Evolutionary conservation across 495 filamentous ascomycete species (phyloP), one percentile per base, ranked within the genome.

Genomic region (Sordaria brevicollis): DNA sequence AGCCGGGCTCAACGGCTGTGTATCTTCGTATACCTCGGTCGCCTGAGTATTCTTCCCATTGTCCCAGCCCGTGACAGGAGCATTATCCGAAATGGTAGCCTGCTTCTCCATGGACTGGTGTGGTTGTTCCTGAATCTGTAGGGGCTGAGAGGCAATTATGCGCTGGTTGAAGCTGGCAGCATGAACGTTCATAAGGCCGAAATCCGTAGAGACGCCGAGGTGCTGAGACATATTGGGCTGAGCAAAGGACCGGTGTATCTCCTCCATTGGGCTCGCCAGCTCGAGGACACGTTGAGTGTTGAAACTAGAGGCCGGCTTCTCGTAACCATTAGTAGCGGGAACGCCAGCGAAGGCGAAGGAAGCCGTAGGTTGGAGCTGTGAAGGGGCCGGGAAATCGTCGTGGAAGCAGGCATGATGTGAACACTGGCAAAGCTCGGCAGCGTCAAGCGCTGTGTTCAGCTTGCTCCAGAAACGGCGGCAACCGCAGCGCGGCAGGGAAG

Each of bases 351-450:
- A 35, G 35, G 70, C 57, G 17, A 66, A n/a, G 38, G 71, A 65
- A n/a, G 70, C 67, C 65, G 72, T 67, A 69, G 68, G 73, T 25
- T 69, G 67, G 68, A 74, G 39, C 36, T 76, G 77, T 38, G 68
- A 70, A 17, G 74, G 71, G 67, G 78, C 35, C 17, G 68, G 79
- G 68, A 77, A 43, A 70, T 83, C 79, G 72, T 89, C 86, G 74
- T 92, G 89, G 74, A 86, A 91, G 76, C 89, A 92, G 36, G 89
- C 89, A 82, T 92, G 89, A 76, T 92, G 89, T 15, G 85, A 86
- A 74, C 89, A 92, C 80, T 89, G 86, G 81, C 89, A 92, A 78
- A 85, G 84, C 57, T 82, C 82, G n/a, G 74, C 79, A 38, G 82
- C 76, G 29, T 80, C 79, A 5, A 70, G 33, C 2, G 68, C 35